These are phyloP conservation scores for Botrytis porri DNA, from an alignment of 2,329 filamentous ascomycete species.

Conservation along the genomic window DNA sequence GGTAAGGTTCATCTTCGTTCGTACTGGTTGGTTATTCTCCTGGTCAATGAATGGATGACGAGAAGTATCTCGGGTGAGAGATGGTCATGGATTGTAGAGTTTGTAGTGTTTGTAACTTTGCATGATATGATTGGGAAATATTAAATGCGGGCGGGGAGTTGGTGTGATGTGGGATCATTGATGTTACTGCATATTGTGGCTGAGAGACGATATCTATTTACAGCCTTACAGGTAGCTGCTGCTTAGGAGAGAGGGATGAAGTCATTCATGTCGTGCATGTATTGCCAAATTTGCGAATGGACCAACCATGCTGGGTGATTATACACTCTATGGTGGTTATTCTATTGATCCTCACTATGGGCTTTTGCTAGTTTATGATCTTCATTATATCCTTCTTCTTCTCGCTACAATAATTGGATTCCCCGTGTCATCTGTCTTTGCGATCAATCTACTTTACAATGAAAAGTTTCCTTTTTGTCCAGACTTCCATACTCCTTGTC, in stretches of 20 bases:
- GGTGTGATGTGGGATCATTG: background rate
- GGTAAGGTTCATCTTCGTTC: background rate
- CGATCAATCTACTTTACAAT: background rate
- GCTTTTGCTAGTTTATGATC: background rate
- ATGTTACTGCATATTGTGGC: background rate
- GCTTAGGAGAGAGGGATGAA: background rate
- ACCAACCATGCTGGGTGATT: too few species aligned
- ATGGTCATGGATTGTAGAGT: too few species aligned
- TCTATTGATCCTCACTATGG: background rate
- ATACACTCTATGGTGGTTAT: background rate
- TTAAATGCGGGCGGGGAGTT: background rate
- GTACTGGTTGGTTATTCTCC: background rate
- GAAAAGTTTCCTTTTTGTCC: background rate
- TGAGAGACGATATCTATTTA: background rate
- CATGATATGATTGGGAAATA: background rate
- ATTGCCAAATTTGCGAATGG: background rate
- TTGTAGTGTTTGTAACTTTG: background rate
- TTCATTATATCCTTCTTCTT: too few species aligned
- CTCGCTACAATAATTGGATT: too few species aligned
- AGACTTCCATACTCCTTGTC: background rate
- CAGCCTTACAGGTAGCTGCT: background rate
- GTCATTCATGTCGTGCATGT: background rate
- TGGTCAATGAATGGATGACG: background rate
- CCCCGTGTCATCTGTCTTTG: background rate
- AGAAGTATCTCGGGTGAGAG: background rate